These are phyloP conservation scores for Handroanthus guayacan DNA, from an alignment of 257 asterid genomes.

Conservation along the genomic window DNA sequence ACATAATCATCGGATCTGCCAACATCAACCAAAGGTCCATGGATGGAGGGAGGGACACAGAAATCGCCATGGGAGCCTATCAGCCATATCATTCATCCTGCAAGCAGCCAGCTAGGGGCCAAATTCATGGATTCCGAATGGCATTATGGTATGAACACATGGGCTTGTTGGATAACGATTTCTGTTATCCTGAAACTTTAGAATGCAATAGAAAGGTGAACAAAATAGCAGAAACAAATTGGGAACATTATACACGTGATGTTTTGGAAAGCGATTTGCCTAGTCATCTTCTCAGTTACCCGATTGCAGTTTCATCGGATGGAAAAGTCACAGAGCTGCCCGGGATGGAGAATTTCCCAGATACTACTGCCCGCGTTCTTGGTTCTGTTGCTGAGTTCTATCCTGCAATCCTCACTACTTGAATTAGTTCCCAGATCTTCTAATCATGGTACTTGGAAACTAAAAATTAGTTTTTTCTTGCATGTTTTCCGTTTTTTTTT, in stretches of 20 bases:
- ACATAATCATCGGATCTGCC: conserved; percentile 28
- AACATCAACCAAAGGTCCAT: neutral
- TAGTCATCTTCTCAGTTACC: conserved; percentile 40
- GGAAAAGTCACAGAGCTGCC: conserved; percentile 32
- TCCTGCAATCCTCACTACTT: conserved; percentile 44
- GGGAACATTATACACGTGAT: conserved; percentile 35
- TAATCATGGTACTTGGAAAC: too few relatives aligned
- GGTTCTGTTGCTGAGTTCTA: conserved; percentile 33
- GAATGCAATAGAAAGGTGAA: conserved; percentile 44
- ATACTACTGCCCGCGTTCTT: conserved; percentile 34
- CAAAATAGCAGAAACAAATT: conserved; percentile 35
- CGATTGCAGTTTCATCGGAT: conserved; percentile 21
- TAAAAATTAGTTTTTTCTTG: too few relatives aligned
- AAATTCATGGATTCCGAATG: conserved; percentile 44
- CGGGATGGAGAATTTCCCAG: conserved; percentile 33
- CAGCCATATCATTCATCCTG: conserved; percentile 42
- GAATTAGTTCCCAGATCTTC: neutral
- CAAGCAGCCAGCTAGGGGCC: conserved; percentile 42
- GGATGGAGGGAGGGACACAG: conserved; percentile 47
- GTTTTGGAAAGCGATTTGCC: conserved; percentile 35
- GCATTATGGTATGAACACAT: conserved; percentile 48
- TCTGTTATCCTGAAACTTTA: conserved; percentile 35
- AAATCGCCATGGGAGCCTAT: conserved; percentile 48
- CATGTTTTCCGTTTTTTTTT: too few relatives aligned
- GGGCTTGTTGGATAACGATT: conserved; percentile 36